Percentiles rank a stretch among this genome's conserved stretches.
These are phyloP conservation scores for Diaporthe sp. DNA, from an alignment of 2,329 filamentous ascomycete species.

Conservation along the genomic window DNA sequence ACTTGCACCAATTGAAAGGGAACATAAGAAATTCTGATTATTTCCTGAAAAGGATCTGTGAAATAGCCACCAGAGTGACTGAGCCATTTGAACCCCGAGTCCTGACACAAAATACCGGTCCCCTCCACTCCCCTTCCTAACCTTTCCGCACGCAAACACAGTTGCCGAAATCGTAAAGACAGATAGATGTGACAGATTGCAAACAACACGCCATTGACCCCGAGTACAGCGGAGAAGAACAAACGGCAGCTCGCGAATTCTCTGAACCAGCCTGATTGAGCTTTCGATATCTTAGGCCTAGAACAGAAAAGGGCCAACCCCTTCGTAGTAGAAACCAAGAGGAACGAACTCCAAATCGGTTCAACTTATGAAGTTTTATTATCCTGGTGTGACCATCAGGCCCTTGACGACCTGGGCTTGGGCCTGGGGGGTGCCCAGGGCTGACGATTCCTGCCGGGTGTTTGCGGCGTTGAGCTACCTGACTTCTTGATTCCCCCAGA, in stretches of 20 bases:
- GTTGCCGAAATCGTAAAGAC: not conserved
- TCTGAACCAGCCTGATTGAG: too few species aligned
- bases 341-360: too few species aligned
- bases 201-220: not conserved
- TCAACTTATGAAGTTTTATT: too few species aligned
- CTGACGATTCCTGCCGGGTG: not conserved
- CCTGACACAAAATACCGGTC: not conserved
- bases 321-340: too few species aligned
- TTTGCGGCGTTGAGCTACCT: not conserved
- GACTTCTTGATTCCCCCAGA: not conserved
- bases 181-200: not conserved
- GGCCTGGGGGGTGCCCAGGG: too few species aligned
- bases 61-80: not conserved
- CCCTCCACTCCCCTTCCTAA: too few species aligned
- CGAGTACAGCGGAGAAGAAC: not conserved
- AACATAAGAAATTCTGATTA: not conserved
- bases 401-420: too few species aligned
- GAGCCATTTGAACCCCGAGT: too few species aligned
- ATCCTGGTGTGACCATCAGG: too few species aligned
- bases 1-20: not conserved
- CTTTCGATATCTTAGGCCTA: too few species aligned
- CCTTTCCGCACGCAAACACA: not conserved
- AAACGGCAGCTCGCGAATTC: too few species aligned
- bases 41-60: not conserved
- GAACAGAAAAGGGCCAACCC: too few species aligned